These are phyloP conservation scores for Dipteronia sinensis DNA, from an alignment of 345 rosid species.

Conservation along the genomic window DNA sequence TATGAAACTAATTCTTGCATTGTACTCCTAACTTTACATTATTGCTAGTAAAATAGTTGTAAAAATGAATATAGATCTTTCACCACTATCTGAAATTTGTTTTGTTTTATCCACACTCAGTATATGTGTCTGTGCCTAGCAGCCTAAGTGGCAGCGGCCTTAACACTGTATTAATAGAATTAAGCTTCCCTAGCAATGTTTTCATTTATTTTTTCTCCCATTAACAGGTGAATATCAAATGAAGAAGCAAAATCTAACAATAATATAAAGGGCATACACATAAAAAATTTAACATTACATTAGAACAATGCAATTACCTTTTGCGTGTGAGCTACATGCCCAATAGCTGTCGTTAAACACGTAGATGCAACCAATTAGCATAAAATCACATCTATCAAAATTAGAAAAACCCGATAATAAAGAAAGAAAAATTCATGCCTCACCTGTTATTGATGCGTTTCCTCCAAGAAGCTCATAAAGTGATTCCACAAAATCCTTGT, in stretches of 20 bases:
- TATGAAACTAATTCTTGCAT: background rate
- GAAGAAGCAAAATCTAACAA: background rate
- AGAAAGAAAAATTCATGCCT: constrained; percentile 3
- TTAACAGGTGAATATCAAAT: background rate
- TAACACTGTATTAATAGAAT: background rate
- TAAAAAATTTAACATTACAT: background rate
- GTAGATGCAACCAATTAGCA: constrained; percentile 19
- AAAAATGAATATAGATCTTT: background rate
- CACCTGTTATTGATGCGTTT: constrained; percentile 60
- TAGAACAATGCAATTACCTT: constrained; percentile 46
- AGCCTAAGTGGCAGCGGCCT: background rate
- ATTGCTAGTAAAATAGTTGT: background rate
- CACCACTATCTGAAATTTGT: background rate
- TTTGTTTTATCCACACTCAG: background rate
- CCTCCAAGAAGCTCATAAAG: constrained; percentile 64
- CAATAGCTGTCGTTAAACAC: constrained; percentile 50
- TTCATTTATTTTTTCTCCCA: background rate
- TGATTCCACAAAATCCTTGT: constrained; percentile 80
- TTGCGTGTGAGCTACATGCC: constrained; percentile 68
- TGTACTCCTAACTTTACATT: background rate
- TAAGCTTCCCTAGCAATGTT: background rate
- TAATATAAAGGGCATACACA: constrained; percentile 2
- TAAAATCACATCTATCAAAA: constrained; percentile 14
- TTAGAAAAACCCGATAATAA: background rate
- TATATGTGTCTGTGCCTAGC: background rate